Percentiles rank a stretch among this genome's conserved stretches.
These are phyloP conservation scores for Sclerotinia subarctica DNA, from an alignment of 2,329 filamentous ascomycete species.

Conservation along the genomic window DNA sequence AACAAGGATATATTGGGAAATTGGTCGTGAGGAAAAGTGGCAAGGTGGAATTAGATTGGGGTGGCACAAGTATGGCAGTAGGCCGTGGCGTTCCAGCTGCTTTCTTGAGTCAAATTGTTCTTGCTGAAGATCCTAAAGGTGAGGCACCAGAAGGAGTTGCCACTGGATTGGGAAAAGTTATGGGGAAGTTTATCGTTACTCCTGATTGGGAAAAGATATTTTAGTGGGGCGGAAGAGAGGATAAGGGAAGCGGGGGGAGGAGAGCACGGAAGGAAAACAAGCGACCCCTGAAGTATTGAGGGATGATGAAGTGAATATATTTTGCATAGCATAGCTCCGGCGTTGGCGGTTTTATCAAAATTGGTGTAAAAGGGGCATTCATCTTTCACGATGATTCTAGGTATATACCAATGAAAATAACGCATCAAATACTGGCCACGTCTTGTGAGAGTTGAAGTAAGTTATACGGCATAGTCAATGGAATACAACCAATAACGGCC, in stretches of 20 bases:
- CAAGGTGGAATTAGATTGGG: constrained; percentile 61
- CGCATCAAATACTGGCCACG: not conserved
- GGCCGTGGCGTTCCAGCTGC: constrained; percentile 50
- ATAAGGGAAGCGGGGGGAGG: not conserved
- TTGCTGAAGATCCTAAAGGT: constrained; percentile 43
- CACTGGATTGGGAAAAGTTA: constrained; percentile 61
- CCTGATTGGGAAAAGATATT: constrained; percentile 54
- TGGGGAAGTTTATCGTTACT: constrained; percentile 59
- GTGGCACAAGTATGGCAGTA: constrained; percentile 54
- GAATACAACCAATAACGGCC: too few relatives aligned
- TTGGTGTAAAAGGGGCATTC: constrained; percentile 13
- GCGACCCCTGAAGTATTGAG: not conserved
- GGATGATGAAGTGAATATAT: not conserved
- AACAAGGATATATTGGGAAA: constrained; percentile 59
- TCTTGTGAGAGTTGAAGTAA: not conserved
- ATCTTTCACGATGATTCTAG: constrained; percentile 9
- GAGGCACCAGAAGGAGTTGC: constrained; percentile 47
- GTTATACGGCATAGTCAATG: not conserved
- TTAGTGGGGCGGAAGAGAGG: constrained; percentile 35
- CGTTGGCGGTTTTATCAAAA: constrained; percentile 3
- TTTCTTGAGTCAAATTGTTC: constrained; percentile 57
- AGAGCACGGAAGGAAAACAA: not conserved
- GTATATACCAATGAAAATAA: constrained; percentile 1
- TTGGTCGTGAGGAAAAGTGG: constrained; percentile 60
- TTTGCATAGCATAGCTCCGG: constrained; percentile 18